A percentile compares a stretch with the other conserved stretches of the same genome.
Conservation (phyloP, 169 alveolate genomes). For the Perkinsus chesapeaki region DNA sequence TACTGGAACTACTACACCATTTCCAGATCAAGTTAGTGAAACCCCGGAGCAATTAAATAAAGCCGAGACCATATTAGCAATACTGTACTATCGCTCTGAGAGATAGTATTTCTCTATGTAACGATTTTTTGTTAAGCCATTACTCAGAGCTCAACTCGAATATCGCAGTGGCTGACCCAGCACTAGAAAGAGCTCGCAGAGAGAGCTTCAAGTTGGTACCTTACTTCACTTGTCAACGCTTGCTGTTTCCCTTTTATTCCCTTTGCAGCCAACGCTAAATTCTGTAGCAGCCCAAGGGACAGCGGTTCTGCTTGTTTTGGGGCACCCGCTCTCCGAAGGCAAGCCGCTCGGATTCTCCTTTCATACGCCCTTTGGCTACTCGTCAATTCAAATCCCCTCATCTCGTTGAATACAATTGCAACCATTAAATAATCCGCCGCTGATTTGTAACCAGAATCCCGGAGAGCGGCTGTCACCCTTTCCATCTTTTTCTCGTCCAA, state of each 20-base stretch:
- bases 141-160: too few species aligned
- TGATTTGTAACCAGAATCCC: background rate
- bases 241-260: background rate
- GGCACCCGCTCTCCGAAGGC: background rate
- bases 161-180: too few species aligned
- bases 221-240: too few species aligned
- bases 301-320: background rate
- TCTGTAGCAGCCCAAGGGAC: background rate
- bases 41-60: too few species aligned
- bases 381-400: background rate
- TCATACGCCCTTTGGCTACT: background rate
- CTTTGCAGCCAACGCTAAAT: background rate
- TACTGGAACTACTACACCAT: too few species aligned
- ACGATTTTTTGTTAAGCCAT: too few species aligned
- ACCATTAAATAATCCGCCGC: background rate
- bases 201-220: too few species aligned
- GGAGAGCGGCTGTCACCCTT: background rate
- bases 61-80: too few species aligned
- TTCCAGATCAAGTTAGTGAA: too few species aligned
- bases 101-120: too few species aligned
- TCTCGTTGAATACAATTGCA: background rate
- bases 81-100: too few species aligned
- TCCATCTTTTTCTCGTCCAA: background rate
- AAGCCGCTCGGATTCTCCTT: background rate
- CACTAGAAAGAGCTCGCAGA: too few species aligned